Evolutionary conservation across 73 alveolate species (phyloP).

Genomic region (Stentor coeruleus): DNA sequence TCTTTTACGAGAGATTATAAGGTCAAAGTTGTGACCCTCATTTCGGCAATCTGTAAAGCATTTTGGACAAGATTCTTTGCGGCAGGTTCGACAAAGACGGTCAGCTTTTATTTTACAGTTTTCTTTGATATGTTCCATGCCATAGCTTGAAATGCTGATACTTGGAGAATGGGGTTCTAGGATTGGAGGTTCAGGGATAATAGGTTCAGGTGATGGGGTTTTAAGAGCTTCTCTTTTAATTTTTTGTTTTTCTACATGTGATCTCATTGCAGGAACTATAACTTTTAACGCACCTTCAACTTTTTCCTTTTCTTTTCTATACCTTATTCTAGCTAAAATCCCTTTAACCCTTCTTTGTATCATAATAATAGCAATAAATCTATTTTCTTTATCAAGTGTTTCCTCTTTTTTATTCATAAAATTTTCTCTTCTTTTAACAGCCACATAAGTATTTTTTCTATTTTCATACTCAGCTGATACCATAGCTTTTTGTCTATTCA

Average conservation of each 20-base stretch:
- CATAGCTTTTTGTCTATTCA: background rate
- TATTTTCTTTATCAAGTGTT: background rate
- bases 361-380: constrained; percentile 15
- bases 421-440: background rate
- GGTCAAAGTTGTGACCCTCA: background rate
- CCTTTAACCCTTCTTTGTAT: background rate
- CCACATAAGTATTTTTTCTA: background rate
- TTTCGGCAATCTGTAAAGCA: background rate
- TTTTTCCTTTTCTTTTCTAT: constrained; percentile 13
- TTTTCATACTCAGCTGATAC: background rate
- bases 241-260: background rate
- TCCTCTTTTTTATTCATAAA: background rate
- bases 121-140: background rate
- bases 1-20: background rate
- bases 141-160: background rate
- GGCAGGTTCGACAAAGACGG: background rate
- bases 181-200: background rate
- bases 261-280: background rate
- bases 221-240: background rate
- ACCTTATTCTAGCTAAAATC: background rate
- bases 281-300: background rate
- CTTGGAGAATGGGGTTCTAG: background rate
- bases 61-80: background rate
- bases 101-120: constrained; percentile 1
- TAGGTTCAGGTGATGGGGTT: background rate